Evolutionary conservation across 2,329 filamentous ascomycete species (phyloP).

Genomic region (Botrytis pseudocinerea): DNA sequence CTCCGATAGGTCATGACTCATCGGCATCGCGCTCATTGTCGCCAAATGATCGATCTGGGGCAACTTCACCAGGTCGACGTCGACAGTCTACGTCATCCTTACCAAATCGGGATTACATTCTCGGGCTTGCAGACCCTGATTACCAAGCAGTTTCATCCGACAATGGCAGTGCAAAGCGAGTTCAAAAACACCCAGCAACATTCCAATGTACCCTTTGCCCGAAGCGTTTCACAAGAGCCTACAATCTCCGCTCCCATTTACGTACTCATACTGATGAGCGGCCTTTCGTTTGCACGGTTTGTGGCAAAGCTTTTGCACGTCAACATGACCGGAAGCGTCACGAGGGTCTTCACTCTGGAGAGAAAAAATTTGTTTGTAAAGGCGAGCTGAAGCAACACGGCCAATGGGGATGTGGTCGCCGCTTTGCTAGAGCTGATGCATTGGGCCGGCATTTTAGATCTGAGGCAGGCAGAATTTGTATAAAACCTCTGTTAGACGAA

Average conservation of each 20-base stretch:
- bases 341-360: constrained; percentile 91
- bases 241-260: constrained; percentile 92
- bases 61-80: constrained; percentile 48
- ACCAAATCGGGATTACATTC: constrained; percentile 72
- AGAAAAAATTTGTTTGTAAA: constrained; percentile 98
- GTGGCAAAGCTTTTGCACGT: constrained; percentile 93
- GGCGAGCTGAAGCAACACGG: constrained; percentile 81
- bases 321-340: constrained; percentile 98
- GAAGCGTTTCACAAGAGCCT: constrained; percentile 93
- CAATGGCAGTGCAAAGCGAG: constrained; percentile 67
- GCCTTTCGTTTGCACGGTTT: constrained; percentile 95
- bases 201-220: constrained; percentile 94
- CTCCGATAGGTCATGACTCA: constrained; percentile 44
- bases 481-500: constrained; percentile 95
- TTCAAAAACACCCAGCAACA: constrained; percentile 95
- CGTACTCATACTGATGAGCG: constrained; percentile 96
- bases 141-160: constrained; percentile 67
- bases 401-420: constrained; percentile 88
- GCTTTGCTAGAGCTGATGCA: constrained; percentile 93
- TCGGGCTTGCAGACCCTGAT: constrained; percentile 86
- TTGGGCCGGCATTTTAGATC: constrained; percentile 92
- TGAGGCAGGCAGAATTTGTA: constrained; percentile 92
- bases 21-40: constrained; percentile 56
- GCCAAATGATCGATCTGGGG: constrained; percentile 56
- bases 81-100: constrained; percentile 63